Evolutionary conservation across 768 basidiomycete genomes (phyloP).

Genomic region (Mycena leptocephala): DNA sequence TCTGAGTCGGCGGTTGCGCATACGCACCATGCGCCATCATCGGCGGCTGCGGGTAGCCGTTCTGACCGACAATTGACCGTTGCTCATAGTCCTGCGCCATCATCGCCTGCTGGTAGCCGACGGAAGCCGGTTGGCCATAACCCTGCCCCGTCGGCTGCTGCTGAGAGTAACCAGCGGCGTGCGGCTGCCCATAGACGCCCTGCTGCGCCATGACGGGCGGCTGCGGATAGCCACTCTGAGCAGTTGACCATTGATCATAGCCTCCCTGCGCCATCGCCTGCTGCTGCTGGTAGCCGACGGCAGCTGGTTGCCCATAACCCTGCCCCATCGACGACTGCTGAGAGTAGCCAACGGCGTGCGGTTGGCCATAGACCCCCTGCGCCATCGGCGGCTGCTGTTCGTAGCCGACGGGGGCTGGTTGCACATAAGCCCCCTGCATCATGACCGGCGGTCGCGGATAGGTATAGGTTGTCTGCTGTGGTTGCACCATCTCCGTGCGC

Average conservation of each 20-base stretch:
- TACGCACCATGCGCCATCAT: too few species aligned
- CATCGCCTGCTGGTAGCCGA: too few species aligned
- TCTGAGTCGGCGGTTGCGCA: too few species aligned
- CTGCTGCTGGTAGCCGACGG: neutral
- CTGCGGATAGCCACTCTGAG: too few species aligned
- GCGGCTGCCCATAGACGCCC: too few species aligned
- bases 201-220: too few species aligned
- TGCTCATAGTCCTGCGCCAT: too few species aligned
- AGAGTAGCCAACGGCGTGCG: neutral
- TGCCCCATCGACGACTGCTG: neutral
- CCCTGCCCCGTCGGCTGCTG: too few species aligned
- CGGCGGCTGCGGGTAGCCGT: neutral
- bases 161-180: too few species aligned
- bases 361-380: neutral
- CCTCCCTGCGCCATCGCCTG: neutral
- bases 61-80: neutral
- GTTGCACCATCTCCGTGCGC: conserved; percentile 19
- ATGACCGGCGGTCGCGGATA: conserved; percentile 3
- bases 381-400: neutral
- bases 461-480: neutral
- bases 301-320: neutral
- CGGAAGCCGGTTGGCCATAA: too few species aligned
- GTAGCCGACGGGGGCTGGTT: neutral
- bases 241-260: too few species aligned
- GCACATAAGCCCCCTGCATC: neutral